phyloP scores from a whole-genome alignment of 139 green algal genomes.

The Chlorella sorokiniana region DNA sequence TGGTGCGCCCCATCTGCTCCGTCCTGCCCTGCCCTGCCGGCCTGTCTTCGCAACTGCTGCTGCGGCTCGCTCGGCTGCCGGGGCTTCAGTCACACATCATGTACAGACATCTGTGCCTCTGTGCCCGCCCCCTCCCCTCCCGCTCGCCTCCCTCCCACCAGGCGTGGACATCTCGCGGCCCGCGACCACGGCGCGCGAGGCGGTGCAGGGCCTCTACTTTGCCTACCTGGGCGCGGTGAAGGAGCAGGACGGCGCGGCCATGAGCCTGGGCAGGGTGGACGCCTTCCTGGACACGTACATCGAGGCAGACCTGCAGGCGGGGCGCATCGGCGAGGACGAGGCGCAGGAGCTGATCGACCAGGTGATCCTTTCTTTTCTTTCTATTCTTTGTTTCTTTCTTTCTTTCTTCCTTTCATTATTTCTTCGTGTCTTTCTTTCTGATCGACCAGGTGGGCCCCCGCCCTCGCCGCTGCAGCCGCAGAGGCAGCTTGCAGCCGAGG shows the following conservation, averaged over 20 bases:
- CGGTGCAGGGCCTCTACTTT: slow-evolving; percentile 80
- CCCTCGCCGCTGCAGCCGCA: too few relatives aligned
- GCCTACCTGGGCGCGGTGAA: slow-evolving; percentile 79
- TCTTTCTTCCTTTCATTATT: too few relatives aligned
- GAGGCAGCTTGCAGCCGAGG: too few relatives aligned
- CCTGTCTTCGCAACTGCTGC: too few relatives aligned
- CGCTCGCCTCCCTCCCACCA: neutral
- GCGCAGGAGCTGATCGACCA: slow-evolving; percentile 81
- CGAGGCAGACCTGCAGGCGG: slow-evolving; percentile 22
- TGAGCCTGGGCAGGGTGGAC: slow-evolving; percentile 80
- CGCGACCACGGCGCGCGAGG: slow-evolving; percentile 63
- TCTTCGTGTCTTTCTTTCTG: too few relatives aligned
- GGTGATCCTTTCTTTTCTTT: too few relatives aligned
- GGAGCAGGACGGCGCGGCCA: slow-evolving; percentile 82
- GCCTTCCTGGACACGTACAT: slow-evolving; percentile 83
- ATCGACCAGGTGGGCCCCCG: too few relatives aligned
- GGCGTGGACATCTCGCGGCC: slow-evolving; percentile 65
- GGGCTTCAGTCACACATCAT: neutral
- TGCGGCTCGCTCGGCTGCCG: too few relatives aligned
- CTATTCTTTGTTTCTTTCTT: too few relatives aligned
- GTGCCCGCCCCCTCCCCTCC: neutral
- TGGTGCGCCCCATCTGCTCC: neutral
- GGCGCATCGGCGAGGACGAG: slow-evolving; percentile 52
- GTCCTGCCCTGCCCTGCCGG: neutral
- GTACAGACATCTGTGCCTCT: neutral